Evolutionary conservation across 768 basidiomycete genomes (phyloP).

Genomic region (Termitomyces sp.): DNA sequence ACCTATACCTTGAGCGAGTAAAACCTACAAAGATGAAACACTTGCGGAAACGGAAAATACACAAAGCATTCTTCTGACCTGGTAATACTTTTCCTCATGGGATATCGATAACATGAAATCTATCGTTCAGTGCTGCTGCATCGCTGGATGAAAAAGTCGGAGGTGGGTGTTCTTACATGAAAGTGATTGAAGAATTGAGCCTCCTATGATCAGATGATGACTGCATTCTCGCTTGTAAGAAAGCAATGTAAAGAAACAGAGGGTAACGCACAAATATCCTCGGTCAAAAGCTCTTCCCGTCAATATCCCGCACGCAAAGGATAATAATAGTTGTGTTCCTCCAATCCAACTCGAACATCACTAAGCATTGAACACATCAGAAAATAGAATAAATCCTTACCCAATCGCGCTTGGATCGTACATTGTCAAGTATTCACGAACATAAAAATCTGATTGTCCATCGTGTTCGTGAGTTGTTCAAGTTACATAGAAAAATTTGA

Average conservation of each 20-base stretch:
- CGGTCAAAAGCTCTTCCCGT: conserved; percentile 22
- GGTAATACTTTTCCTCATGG: conserved; percentile 25
- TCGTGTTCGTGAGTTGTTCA: not conserved
- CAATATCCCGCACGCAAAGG: conserved; percentile 17
- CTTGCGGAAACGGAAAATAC: not conserved
- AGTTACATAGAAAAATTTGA: not conserved
- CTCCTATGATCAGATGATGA: conserved; percentile 14
- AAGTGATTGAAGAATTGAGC: conserved; percentile 9
- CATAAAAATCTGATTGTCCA: conserved; percentile 30
- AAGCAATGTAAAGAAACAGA: not conserved
- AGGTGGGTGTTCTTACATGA: not conserved
- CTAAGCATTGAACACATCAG: not conserved
- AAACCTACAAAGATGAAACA: conserved; percentile 20
- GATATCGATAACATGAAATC: conserved; percentile 26
- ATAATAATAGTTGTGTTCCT: conserved; percentile 39
- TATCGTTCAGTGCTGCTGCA: not conserved
- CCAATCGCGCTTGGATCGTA: conserved; percentile 20
- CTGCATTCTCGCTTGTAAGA: not conserved
- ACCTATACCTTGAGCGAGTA: conserved; percentile 39
- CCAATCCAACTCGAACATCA: conserved; percentile 40
- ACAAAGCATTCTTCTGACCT: conserved; percentile 3
- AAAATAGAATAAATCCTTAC: not conserved
- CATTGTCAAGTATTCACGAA: conserved; percentile 27
- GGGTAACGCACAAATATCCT: conserved; percentile 20
- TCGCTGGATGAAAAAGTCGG: not conserved